These are phyloP conservation scores for Paspalum vaginatum DNA, from an alignment of 176 grass and related monocot genomes.

Conservation along the genomic window DNA sequence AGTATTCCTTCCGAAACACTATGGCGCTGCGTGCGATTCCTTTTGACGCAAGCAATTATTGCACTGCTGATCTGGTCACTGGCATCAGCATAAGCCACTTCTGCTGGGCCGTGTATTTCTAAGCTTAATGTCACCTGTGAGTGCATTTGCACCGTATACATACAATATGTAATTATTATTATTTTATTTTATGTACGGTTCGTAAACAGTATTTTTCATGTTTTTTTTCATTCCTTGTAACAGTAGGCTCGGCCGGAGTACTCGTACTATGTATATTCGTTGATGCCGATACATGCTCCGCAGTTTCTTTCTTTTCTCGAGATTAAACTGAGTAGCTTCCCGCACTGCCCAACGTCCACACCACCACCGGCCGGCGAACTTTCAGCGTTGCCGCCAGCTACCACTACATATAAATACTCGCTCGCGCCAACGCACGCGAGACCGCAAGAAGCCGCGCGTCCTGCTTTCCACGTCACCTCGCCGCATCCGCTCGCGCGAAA, in stretches of 20 bases:
- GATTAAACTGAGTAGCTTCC: slow-evolving; percentile 10
- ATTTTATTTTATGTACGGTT: too few species aligned
- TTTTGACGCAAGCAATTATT: slow-evolving; percentile 13
- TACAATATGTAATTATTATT: too few species aligned
- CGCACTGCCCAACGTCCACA: neutral
- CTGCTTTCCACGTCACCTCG: neutral
- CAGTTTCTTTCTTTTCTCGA: neutral
- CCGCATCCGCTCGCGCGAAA: neutral
- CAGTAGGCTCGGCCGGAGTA: too few species aligned
- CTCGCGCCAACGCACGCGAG: neutral
- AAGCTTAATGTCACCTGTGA: too few species aligned
- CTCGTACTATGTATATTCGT: too few species aligned
- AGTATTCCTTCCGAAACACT: too few species aligned
- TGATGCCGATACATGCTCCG: neutral
- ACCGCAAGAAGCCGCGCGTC: neutral
- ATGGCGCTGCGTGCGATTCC: neutral
- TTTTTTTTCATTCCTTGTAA: too few species aligned
- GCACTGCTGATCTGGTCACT: neutral
- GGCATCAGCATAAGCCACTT: neutral
- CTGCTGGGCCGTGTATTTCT: too few species aligned
- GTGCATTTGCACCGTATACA: too few species aligned
- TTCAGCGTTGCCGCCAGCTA: neutral
- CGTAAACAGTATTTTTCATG: too few species aligned
- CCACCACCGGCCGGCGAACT: neutral
- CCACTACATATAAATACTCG: neutral